Evolutionary conservation across 2,329 filamentous ascomycete species (phyloP), one percentile per base, ranked within the genome.

Genomic region (Cladophialophora chaetospira): DNA sequence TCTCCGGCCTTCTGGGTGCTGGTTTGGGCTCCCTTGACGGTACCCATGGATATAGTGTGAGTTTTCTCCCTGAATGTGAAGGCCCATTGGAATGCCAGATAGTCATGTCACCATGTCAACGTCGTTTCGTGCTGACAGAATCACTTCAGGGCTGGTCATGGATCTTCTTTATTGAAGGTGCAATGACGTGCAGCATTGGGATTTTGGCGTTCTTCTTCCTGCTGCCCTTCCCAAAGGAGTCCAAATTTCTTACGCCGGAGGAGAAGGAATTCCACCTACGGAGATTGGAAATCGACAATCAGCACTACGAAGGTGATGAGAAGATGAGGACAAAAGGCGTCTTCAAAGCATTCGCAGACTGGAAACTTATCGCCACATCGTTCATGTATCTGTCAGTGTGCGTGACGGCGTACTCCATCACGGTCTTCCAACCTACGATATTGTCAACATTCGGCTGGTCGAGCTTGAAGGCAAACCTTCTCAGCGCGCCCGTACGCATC

Each of bases 91-190:
- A n/a, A n/a, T n/a, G n/a, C n/a, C n/a, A n/a, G n/a, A n/a, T n/a
- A n/a, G n/a, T n/a, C n/a, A n/a, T n/a, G n/a, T n/a, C n/a, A n/a
- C n/a, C n/a, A n/a, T n/a, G n/a, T n/a, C n/a, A n/a, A n/a, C n/a
- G n/a, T n/a, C n/a, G n/a, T n/a, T n/a, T n/a, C n/a, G n/a, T n/a
- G n/a, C n/a, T n/a, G n/a, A n/a, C n/a, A n/a, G n/a, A n/a, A n/a
- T n/a, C n/a, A n/a, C n/a, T n/a, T 42, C 70, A 68, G 9, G 76
- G 75, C 38, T 79, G 77, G 77, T 69, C 76, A 42, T 78, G 77
- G 77, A 80, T 11, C 76, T 81, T 31, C 88, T 84, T 76, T 72
- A 75, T 60, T 10, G 77, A 80, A 60, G 77, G 77, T 1, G 63
- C 78, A 0, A 63, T 74, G 2, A 78, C 77, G 0, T 68, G 76